Evolutionary conservation across 2,329 filamentous ascomycete genomes (phyloP), one percentile per base, ranked within the genome.

Genomic region (Neoscytalidium dimidiatum): DNA sequence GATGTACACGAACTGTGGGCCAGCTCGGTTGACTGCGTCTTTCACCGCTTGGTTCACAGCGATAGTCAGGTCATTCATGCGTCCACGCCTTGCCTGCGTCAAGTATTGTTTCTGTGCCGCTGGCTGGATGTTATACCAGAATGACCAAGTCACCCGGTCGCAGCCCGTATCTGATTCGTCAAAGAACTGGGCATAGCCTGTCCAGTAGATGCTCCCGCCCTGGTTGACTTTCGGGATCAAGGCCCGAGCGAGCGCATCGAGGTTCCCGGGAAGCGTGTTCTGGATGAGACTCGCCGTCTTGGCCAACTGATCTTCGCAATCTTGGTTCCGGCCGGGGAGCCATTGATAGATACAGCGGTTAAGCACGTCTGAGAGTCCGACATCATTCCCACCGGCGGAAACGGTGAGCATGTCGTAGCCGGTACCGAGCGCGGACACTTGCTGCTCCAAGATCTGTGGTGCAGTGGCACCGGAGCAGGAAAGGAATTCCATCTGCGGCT

Each of bases 21-120:
- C 64, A n/a, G 64, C 64, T 1, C 57, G 28, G 28, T 33, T 31
- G 11, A 62, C 57, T 4, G 56, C 56, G 2, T 28, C 56, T 52
- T 35, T 41, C 17, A 65, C 52, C 26, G 41, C 38, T 3, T 41
- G 11, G 38, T 65, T 65, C 14, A 43, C 46, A 19, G 33, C 29
- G 8, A 41, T 26, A 8, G 62, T 58, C 19, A 65, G 64, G 17
- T 65, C 56, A 29, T 65, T 65, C 56, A 65, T 11, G 21, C 38
- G 31, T 13, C 8, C 2, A 1, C 64, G 41, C 9, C 43, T 41
- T 11, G 19, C 41, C 19, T 19, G 43, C 7, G 56, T 62, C 13
- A 65, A 49, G 9, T 51, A 62, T 44, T 44, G 41, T 9, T 44
- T 44, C 41, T 44, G 41, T 21, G 41, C 41, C 7, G 41, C 41